Conservation (phyloP, 2,329 filamentous ascomycete species). For the Paraphaeosphaeria minitans region DNA sequence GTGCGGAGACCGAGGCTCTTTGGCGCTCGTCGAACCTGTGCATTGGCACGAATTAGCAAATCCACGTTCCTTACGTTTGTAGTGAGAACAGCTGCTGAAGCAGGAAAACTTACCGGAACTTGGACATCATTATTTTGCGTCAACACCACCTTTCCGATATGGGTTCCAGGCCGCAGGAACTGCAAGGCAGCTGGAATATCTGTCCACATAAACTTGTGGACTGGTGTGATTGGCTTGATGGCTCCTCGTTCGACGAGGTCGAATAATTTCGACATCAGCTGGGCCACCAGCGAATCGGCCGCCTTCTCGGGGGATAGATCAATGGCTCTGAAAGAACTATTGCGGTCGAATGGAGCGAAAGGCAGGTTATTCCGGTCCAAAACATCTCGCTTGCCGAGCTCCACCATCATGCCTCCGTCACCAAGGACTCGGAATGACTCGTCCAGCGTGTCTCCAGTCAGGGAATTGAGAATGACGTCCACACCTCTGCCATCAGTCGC, state of each 20-base stretch:
- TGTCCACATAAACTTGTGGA: slow-evolving; percentile 12
- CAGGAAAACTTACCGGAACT: slow-evolving; percentile 2
- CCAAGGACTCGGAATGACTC: slow-evolving; percentile 54
- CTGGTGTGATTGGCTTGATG: slow-evolving; percentile 12
- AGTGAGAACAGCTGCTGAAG: too few relatives aligned
- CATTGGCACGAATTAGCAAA: too few relatives aligned
- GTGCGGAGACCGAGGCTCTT: not conserved
- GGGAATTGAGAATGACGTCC: slow-evolving; percentile 37
- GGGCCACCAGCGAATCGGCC: not conserved
- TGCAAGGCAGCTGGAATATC: slow-evolving; percentile 17
- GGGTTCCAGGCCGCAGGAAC: slow-evolving; percentile 16
- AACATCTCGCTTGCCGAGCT: slow-evolving; percentile 28
- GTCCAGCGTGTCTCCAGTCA: slow-evolving; percentile 30
- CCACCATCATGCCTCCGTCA: slow-evolving; percentile 22
- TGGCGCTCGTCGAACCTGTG: not conserved
- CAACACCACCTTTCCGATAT: slow-evolving; percentile 16
- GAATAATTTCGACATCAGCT: slow-evolving; percentile 5
- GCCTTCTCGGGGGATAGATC: not conserved
- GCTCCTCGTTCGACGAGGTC: slow-evolving; percentile 9
- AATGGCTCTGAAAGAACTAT: slow-evolving; percentile 11
- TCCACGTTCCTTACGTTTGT: too few relatives aligned
- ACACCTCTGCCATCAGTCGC: slow-evolving; percentile 32
- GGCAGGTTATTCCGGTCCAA: slow-evolving; percentile 13
- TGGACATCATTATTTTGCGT: not conserved
- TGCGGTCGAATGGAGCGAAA: slow-evolving; percentile 12